A percentile compares a stretch with the other conserved stretches of the same genome.
Conservation (phyloP, 345 rosid species). For the Gynandropsis gynandra region DNA sequence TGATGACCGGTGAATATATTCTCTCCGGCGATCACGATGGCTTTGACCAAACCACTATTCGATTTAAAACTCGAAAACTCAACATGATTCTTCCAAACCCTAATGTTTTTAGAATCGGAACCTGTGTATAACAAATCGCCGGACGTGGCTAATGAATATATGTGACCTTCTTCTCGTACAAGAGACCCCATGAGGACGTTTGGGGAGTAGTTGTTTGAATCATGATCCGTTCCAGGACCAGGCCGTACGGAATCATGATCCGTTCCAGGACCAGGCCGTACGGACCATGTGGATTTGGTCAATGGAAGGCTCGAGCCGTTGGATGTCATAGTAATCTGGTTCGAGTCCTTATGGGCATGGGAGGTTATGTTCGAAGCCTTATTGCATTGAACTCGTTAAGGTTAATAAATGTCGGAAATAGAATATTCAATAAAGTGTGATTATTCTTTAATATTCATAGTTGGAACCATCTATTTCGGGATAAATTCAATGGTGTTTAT, state of each 20-base stretch:
- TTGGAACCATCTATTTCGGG: constrained; percentile 18
- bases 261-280: constrained; percentile 17
- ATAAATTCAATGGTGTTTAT: background rate
- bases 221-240: background rate
- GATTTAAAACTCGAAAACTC: constrained; percentile 78
- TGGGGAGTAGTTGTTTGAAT: constrained; percentile 19
- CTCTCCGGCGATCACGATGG: constrained; percentile 57
- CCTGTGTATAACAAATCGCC: constrained; percentile 77
- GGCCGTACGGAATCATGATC: constrained; percentile 31
- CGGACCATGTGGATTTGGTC: constrained; percentile 63
- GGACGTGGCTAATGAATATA: constrained; percentile 64
- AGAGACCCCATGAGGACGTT: constrained; percentile 68
- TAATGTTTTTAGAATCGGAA: constrained; percentile 78
- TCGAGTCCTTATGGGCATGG: constrained; percentile 29
- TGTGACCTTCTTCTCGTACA: constrained; percentile 85
- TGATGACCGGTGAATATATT: constrained; percentile 80
- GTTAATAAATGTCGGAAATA: too few relatives aligned
- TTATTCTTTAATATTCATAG: too few relatives aligned
- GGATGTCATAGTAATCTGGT: constrained; percentile 20
- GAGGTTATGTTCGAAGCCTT: constrained; percentile 22
- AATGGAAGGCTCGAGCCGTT: constrained; percentile 33
- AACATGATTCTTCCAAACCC: constrained; percentile 79
- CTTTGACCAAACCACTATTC: constrained; percentile 73
- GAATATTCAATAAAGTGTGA: too few relatives aligned
- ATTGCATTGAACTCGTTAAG: too few relatives aligned